A percentile compares a stretch with the other conserved stretches of the same genome.
phyloP scores from a whole-genome alignment of 139 green algal species.

The Nannochloris sp. region DNA sequence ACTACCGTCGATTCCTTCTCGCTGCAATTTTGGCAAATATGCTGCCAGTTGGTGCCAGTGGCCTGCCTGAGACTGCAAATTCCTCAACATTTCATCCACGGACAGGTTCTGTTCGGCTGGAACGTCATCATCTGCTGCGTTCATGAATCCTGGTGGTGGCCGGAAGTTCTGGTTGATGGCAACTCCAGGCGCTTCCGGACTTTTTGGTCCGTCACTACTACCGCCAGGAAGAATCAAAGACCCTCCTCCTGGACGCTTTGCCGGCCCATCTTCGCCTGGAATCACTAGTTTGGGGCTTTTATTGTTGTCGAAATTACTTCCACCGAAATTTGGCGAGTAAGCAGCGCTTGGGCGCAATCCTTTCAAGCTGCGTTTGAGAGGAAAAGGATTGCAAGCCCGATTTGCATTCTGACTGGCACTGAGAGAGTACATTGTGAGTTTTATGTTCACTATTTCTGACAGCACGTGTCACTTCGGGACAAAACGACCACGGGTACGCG shows the following conservation, averaged over 20 bases:
- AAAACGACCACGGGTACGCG: no score
- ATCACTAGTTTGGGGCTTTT: background rate
- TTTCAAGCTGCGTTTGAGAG: no score
- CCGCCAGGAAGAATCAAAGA: background rate
- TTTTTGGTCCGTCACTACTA: background rate
- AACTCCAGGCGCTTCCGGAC: background rate
- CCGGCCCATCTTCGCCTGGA: slow-evolving; percentile 6
- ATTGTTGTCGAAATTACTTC: no score
- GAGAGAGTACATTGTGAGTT: no score
- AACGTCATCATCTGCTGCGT: slow-evolving; percentile 15
- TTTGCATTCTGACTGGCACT: no score
- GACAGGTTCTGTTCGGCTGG: slow-evolving; percentile 6
- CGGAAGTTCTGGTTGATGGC: slow-evolving; percentile 35
- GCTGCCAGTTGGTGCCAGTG: slow-evolving; percentile 67
- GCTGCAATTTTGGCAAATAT: slow-evolving; percentile 44
- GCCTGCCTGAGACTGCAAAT: slow-evolving; percentile 30
- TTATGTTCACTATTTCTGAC: no score
- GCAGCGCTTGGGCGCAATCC: no score
- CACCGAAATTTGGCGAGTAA: no score
- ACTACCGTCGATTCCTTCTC: slow-evolving; percentile 37
- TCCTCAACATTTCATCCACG: slow-evolving; percentile 33
- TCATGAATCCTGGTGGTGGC: slow-evolving; percentile 72
- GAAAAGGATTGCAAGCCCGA: no score
- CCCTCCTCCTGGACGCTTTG: slow-evolving; percentile 2
- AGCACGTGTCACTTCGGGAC: no score